Evolutionary conservation across 169 alveolate genomes (phyloP).

Genomic region (Cryptosporidium meleagridis): DNA sequence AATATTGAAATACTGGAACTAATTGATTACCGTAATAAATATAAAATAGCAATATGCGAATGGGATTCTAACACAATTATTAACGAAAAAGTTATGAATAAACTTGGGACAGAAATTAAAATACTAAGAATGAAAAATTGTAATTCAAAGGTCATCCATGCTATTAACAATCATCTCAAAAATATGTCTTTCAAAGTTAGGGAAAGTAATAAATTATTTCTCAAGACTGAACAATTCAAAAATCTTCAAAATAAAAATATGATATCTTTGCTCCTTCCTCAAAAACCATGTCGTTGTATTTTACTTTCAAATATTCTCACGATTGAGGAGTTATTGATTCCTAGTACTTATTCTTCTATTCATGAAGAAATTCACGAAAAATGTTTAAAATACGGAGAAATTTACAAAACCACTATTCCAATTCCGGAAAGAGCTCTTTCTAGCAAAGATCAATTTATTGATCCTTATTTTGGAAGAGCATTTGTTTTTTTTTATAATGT

Average conservation of each 20-base stretch:
- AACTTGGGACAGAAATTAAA: not conserved
- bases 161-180: slow-evolving; percentile 13
- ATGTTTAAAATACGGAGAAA: slow-evolving; percentile 32
- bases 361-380: slow-evolving; percentile 9
- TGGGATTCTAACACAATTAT: not conserved
- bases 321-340: slow-evolving; percentile 16
- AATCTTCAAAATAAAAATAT: not conserved
- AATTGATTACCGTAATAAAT: slow-evolving; percentile 7
- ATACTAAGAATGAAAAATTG: slow-evolving; percentile 13
- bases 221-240: not conserved
- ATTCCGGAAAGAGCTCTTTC: not conserved
- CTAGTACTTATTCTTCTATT: not conserved
- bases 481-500: slow-evolving; percentile 31
- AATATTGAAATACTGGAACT: slow-evolving; percentile 27
- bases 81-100: not conserved
- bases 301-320: slow-evolving; percentile 36
- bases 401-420: slow-evolving; percentile 17
- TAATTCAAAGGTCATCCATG: slow-evolving; percentile 4
- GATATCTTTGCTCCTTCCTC: slow-evolving; percentile 7
- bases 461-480: slow-evolving; percentile 23
- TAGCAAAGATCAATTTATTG: not conserved
- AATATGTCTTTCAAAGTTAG: not conserved
- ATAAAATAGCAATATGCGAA: slow-evolving; percentile 49
- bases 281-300: slow-evolving; percentile 67
- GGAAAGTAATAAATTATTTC: not conserved